Conservation (phyloP, 148 eudicot genomes). For the Chenopodium quinoa region DNA sequence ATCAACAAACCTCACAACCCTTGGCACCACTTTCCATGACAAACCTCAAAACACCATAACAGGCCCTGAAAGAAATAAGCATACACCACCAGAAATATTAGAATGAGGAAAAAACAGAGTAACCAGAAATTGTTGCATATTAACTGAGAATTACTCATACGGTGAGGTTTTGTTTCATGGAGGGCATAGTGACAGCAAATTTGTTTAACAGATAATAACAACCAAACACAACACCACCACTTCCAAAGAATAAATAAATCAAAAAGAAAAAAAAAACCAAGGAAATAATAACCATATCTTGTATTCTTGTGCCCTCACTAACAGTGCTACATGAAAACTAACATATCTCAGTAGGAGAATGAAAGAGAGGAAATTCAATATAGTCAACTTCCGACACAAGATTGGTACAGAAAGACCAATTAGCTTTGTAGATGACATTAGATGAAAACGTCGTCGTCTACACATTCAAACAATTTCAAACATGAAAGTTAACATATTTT, state of each 20-base stretch:
- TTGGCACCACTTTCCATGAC: slow-evolving; percentile 81
- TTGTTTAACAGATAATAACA: neutral
- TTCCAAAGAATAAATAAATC: neutral
- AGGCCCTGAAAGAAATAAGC: slow-evolving; percentile 44
- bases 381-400: slow-evolving; percentile 69
- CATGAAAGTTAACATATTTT: neutral
- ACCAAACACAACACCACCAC: neutral
- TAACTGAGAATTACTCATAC: no score
- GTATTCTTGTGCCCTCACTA: slow-evolving; percentile 29
- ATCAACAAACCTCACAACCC: slow-evolving; percentile 58
- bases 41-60: slow-evolving; percentile 81
- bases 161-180: no score
- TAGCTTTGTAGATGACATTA: slow-evolving; percentile 48
- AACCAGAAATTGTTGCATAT: no score
- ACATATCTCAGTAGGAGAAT: slow-evolving; percentile 22
- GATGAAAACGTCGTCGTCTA: neutral
- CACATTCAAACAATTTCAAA: neutral
- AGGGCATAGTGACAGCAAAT: no score
- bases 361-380: slow-evolving; percentile 18
- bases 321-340: slow-evolving; percentile 26
- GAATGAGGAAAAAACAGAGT: neutral
- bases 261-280: neutral
- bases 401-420: slow-evolving; percentile 33
- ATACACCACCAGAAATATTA: neutral
- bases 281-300: neutral